Evolutionary conservation across 2,329 filamentous ascomycete genomes (phyloP), one percentile per base, ranked within the genome.

Genomic region (Penicillium fuscoglaucum): DNA sequence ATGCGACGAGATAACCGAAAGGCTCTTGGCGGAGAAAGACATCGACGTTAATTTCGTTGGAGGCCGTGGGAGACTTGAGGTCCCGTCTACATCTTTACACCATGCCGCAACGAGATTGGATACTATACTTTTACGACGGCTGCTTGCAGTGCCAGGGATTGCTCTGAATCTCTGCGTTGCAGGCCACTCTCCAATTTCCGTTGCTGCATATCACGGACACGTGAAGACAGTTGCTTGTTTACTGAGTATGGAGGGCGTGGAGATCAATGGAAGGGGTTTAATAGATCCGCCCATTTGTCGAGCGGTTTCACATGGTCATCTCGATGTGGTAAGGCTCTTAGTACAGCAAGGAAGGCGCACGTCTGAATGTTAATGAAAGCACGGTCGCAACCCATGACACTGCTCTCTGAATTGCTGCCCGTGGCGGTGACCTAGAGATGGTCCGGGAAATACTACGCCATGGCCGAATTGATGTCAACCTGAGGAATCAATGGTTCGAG

Each of bases 21-120:
- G 19, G 19, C 19, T 19, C 19, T 19, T 19, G 19, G 19, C 19
- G 19, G 19, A 19, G 19, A 19, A 19, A 19, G 28, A n/a, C 10
- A 44, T 61, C 8, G n/a, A 56, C 33, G 28, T 58, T 24, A 56
- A 61, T 44, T 40, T 61, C 10, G n/a, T 59, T 19, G 31, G 47
- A 12, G 51, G 55, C 26, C 33, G 55, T 26, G 31, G 49, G 29
- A 50, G 57, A 19, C 29, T 37, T 26, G n/a, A 55, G 13, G 10
- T 29, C 1, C 46, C 26, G 15, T 58, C 49, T 17, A 58, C 21
- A 12, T 58, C 58, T 24, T 46, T 60, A 21, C 37, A 60, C 45
- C 29, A 60, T 13, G 41, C 51, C 19, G 39, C 50, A 19, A 13
- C 26, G 7, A 58, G 35, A 8, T n/a, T 49, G 19, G 47, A 60